Conservation (phyloP, 306 rosid species). For the Corylus avellana region DNA sequence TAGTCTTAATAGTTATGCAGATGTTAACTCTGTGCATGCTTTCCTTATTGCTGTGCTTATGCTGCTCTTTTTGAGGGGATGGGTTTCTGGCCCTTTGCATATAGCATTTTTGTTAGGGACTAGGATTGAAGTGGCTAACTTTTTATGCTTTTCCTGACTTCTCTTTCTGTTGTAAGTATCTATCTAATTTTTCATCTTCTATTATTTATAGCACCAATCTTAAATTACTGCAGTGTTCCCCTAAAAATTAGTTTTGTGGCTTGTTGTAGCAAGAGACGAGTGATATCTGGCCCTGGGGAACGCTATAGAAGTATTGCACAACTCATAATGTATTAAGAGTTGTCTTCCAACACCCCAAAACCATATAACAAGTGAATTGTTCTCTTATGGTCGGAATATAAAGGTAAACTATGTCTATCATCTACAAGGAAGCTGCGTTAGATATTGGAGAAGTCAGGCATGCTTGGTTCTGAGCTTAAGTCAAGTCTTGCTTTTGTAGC, state of each 20-base stretch:
- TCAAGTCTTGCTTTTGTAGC: not conserved
- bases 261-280: not conserved
- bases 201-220: not conserved
- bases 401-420: not conserved
- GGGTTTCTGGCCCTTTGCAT: not conserved
- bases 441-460: not conserved
- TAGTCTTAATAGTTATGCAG: too few relatives aligned
- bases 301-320: not conserved
- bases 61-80: not conserved
- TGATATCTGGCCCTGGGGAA: not conserved
- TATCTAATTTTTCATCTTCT: not conserved
- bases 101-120: not conserved
- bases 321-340: not conserved
- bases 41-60: not conserved
- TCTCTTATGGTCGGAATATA: not conserved
- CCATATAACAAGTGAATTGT: not conserved
- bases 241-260: too few relatives aligned
- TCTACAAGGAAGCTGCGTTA: not conserved
- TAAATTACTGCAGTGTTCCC: not conserved
- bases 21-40: not conserved
- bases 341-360: not conserved
- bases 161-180: not conserved
- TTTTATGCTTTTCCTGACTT: not conserved
- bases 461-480: not conserved
- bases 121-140: not conserved